Base-by-base conservation (phyloP, 306 rosid genomes). In the Mimosa pudica region DNA sequence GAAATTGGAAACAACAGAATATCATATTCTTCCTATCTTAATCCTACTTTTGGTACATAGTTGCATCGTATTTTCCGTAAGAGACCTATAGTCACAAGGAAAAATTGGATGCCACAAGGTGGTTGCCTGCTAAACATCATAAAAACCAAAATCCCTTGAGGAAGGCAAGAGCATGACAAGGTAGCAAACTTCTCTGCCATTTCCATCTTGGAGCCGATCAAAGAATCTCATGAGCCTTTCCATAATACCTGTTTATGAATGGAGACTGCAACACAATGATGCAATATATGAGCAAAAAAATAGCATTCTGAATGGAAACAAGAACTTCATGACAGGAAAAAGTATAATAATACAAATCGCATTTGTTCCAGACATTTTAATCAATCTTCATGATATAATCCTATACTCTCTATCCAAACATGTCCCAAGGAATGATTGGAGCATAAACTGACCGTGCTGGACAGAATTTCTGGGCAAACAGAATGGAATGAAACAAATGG, bases 211-310 rank as follows among this genome's bases (percentile, higher is more conserved):
- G 48, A 69, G 32, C 48, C 73, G 52, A 74, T 89, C 83, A 88
- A 66, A 92, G 89, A 77, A 92, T 73, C 80, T 85, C 89, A 10
- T 92, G 91, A 85, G 94, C 97, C 83, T 86, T 92, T 58, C 94
- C 97, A 0, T 88, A 88, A 77, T 89, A 92, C 88, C 97, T 84
- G 84, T 92, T 92, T 52, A 92, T 92, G 80, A 92, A 92, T 62
- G 86, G 85, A 62, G 92, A 89, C 94, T 92, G 87, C 87, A 80
- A 73, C 17, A 60, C 12, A 41, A 69, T 18, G n/a, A 46, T 38
- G 51, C 35, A 71, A 62, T n/a, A 70, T 8, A 70, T 24, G 35
- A 36, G 44, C 58, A 78, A 69, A 17, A 35, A n/a, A 68, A 82
- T 32, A 13, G 58, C 48, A 67, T 47, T 54, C 2, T 41, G 70